These are phyloP conservation scores for Yamadazyma oceani DNA, from an alignment of 1,139 yeast genomes.

Conservation along the genomic window DNA sequence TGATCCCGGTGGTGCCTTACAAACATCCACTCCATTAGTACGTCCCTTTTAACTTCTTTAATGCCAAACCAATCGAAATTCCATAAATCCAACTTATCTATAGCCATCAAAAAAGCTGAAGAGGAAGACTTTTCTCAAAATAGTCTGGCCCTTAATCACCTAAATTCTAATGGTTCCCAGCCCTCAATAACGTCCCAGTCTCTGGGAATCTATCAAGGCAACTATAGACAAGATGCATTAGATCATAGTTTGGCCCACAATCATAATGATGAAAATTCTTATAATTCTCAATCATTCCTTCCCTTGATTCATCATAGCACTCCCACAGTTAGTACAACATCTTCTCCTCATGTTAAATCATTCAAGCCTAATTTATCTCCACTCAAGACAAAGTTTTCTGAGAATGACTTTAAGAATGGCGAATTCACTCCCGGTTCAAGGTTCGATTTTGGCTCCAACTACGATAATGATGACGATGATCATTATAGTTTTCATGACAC, in stretches of 20 bases:
- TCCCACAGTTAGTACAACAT: conserved; percentile 30
- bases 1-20: no score
- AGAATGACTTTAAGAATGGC: conserved; percentile 10
- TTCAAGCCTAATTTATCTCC: conserved; percentile 42
- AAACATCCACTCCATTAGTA: no score
- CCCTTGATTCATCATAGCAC: conserved; percentile 27
- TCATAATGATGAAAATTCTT: conserved; percentile 9
- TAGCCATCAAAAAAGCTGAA: conserved; percentile 49
- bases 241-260: conserved; percentile 5
- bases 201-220: conserved; percentile 6
- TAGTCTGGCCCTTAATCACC: conserved; percentile 3
- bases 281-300: conserved; percentile 18
- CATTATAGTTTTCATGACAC: conserved; percentile 5
- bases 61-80: conserved; percentile 32
- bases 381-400: conserved; percentile 33
- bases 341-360: conserved; percentile 24
- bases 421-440: conserved; percentile 16
- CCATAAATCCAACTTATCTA: conserved; percentile 44
- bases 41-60: conserved; percentile 3
- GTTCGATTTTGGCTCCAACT: conserved; percentile 15
- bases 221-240: background rate
- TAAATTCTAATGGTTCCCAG: conserved; percentile 8
- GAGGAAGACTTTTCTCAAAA: conserved; percentile 17
- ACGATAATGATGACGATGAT: conserved; percentile 1
- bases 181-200: conserved; percentile 9